Conservation (phyloP, 345 rosid genomes). For the Sisymbrium altissimum region DNA sequence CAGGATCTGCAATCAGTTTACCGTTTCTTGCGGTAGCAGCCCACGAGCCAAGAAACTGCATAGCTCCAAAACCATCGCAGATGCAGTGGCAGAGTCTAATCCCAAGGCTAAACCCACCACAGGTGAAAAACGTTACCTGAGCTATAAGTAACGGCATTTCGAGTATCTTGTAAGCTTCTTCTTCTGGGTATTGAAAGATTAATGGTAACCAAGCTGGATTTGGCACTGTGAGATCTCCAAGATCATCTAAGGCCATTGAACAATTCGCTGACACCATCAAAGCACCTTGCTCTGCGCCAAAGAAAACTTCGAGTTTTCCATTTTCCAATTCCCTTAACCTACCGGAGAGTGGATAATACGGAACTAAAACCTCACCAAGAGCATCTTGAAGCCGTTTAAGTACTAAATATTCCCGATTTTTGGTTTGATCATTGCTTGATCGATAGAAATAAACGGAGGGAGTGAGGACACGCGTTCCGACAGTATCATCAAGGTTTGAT, state of each 20-base stretch:
- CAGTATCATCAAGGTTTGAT: slow-evolving; percentile 77
- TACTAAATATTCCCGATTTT: slow-evolving; percentile 17
- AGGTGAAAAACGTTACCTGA: slow-evolving; percentile 70
- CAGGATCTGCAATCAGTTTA: slow-evolving; percentile 45
- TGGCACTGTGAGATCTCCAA: slow-evolving; percentile 81
- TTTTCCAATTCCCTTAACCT: slow-evolving; percentile 58
- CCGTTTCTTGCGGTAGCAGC: slow-evolving; percentile 66
- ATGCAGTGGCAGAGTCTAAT: slow-evolving; percentile 87
- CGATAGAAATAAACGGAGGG: slow-evolving; percentile 78
- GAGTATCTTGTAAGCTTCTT: slow-evolving; percentile 73
- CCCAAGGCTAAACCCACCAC: slow-evolving; percentile 87
- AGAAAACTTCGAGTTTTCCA: slow-evolving; percentile 77
- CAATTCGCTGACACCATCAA: slow-evolving; percentile 69
- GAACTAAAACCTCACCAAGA: slow-evolving; percentile 61
- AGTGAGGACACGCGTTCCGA: slow-evolving; percentile 81
- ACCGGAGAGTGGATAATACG: slow-evolving; percentile 83
- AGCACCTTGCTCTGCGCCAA: slow-evolving; percentile 68
- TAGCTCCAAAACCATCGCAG: slow-evolving; percentile 89
- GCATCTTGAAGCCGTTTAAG: slow-evolving; percentile 47
- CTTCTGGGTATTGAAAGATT: slow-evolving; percentile 56
- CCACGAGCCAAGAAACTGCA: slow-evolving; percentile 86
- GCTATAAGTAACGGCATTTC: slow-evolving; percentile 84
- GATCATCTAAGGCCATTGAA: slow-evolving; percentile 48
- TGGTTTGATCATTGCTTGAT: slow-evolving; percentile 9
- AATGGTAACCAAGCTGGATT: slow-evolving; percentile 84